Conservation (phyloP, 805 yeast genomes). For the Saturnispora mendoncae region DNA sequence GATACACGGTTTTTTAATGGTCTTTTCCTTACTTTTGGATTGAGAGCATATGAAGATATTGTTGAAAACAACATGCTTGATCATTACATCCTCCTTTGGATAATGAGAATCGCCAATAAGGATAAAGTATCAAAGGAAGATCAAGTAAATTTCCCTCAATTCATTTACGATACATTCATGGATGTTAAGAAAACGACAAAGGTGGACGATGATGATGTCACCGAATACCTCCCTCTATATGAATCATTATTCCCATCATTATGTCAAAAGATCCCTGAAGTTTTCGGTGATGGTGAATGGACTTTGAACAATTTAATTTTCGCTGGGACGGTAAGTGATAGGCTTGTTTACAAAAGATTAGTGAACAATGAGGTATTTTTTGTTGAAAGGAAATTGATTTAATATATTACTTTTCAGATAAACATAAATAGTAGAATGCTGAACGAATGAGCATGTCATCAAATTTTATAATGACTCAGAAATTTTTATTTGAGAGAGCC, state of each 20-base stretch:
- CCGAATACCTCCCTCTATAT: constrained; percentile 46
- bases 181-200: constrained; percentile 26
- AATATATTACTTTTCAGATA: background rate
- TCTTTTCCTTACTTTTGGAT: constrained; percentile 48
- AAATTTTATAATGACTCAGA: constrained; percentile 9
- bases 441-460: constrained; percentile 2
- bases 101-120: constrained; percentile 49
- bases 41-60: constrained; percentile 44
- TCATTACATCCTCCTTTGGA: constrained; percentile 53
- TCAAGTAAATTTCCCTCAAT: constrained; percentile 38
- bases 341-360: constrained; percentile 22
- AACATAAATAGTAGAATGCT: background rate
- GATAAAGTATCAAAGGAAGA: constrained; percentile 27
- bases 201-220: constrained; percentile 44
- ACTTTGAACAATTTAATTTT: constrained; percentile 37
- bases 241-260: constrained; percentile 36
- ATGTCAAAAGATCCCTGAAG: constrained; percentile 37
- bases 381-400: constrained; percentile 5
- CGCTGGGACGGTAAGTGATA: constrained; percentile 30
- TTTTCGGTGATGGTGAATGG: constrained; percentile 45
- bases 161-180: constrained; percentile 31
- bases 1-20: constrained; percentile 39
- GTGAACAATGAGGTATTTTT: constrained; percentile 23
- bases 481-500: background rate
- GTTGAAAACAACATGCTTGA: constrained; percentile 41